phyloP scores from a whole-genome alignment of 2,329 filamentous ascomycete genomes.

The Acarospora socialis region DNA sequence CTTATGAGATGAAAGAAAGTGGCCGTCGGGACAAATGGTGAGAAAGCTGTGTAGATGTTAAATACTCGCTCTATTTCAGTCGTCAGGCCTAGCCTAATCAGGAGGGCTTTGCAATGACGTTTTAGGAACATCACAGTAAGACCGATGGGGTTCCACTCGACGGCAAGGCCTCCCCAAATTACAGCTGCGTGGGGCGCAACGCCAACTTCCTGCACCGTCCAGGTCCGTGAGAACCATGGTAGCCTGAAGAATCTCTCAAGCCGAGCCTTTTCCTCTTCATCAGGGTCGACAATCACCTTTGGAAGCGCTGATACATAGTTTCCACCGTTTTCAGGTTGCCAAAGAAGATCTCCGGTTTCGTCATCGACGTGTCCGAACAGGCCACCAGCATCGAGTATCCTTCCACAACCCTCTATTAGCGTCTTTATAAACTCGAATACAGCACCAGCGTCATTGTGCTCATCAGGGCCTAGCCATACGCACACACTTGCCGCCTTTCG shows the following conservation, averaged over 20 bases:
- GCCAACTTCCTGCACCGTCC: neutral
- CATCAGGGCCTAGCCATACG: too few species aligned
- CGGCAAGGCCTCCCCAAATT: neutral
- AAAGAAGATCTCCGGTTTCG: too few species aligned
- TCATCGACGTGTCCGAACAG: too few species aligned
- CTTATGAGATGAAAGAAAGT: conserved; percentile 1
- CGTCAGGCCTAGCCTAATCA: neutral
- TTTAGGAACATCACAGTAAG: neutral
- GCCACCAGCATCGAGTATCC: too few species aligned
- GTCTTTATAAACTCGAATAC: too few species aligned
- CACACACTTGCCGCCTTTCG: too few species aligned
- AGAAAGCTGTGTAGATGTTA: neutral
- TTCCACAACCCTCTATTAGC: too few species aligned
- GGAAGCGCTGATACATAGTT: neutral
- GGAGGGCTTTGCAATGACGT: conserved; percentile 1
- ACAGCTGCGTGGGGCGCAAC: neutral
- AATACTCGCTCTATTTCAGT: neutral
- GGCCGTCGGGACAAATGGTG: neutral
- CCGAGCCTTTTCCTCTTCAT: neutral
- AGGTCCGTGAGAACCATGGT: conserved; percentile 1
- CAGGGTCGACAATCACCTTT: neutral
- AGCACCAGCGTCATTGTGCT: too few species aligned
- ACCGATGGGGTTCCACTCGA: conserved; percentile 1
- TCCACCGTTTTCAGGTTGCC: neutral
- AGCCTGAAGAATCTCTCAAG: conserved; percentile 1